Conservation (phyloP, 208 protist genomes). For the Willaertia magna region DNA sequence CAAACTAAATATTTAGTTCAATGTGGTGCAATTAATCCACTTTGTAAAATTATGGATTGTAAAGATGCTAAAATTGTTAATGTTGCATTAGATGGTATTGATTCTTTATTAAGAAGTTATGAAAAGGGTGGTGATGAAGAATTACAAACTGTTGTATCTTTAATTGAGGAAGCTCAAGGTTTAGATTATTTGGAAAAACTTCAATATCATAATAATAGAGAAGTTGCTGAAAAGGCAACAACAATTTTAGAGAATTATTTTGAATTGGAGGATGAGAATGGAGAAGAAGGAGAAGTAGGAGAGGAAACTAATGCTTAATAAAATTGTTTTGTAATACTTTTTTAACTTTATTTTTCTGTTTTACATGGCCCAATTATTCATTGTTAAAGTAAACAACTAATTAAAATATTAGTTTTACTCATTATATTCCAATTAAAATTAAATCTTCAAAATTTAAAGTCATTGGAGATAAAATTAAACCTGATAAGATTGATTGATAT, state of each 20-base stretch:
- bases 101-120: slow-evolving; percentile 55
- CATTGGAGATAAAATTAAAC: too few species aligned
- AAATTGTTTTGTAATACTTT: too few species aligned
- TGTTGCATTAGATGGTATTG: slow-evolving; percentile 86
- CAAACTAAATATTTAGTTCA: slow-evolving; percentile 71
- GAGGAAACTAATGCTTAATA: too few species aligned
- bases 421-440: too few species aligned
- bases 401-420: too few species aligned
- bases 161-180: slow-evolving; percentile 79
- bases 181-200: slow-evolving; percentile 81
- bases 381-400: too few species aligned
- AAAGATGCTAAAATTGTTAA: slow-evolving; percentile 76
- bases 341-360: too few species aligned
- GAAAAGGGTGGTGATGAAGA: not conserved
- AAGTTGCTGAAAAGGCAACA: slow-evolving; percentile 82
- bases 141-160: slow-evolving; percentile 44
- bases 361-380: too few species aligned
- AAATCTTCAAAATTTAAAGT: too few species aligned
- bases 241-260: slow-evolving; percentile 85
- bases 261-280: not conserved
- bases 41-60: slow-evolving; percentile 73
- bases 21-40: slow-evolving; percentile 61
- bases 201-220: slow-evolving; percentile 74
- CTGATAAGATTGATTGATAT: too few species aligned
- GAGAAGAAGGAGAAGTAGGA: too few species aligned